A percentile compares a stretch with the other conserved stretches of the same genome.
Evolutionary conservation across 2,329 filamentous ascomycete genomes (phyloP).

Genomic region (Cytospora leucostoma): DNA sequence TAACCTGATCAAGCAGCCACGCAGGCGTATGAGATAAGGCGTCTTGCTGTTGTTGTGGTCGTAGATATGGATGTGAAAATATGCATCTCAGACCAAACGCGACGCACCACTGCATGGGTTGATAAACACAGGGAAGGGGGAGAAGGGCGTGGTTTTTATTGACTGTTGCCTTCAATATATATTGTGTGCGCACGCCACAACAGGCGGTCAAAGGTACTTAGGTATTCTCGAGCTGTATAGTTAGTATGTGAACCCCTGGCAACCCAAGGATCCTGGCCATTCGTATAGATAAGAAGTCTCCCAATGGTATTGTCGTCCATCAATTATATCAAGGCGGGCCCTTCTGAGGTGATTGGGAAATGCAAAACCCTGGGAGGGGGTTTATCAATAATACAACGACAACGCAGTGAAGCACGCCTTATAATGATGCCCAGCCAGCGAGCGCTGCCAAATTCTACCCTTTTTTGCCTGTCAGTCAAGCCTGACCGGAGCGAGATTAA

Average conservation of each 20-base stretch:
- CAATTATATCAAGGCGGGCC: neutral
- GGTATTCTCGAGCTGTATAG: neutral
- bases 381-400: conserved; percentile 27
- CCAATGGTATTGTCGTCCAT: neutral
- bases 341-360: neutral
- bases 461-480: neutral
- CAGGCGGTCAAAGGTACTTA: neutral
- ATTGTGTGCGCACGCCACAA: neutral
- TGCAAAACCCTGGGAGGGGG: conserved; percentile 6
- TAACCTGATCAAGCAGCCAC: no score
- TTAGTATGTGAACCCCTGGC: neutral
- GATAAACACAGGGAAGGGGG: neutral
- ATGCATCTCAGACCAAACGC: neutral
- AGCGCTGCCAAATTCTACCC: neutral
- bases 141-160: neutral
- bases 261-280: neutral
- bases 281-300: neutral
- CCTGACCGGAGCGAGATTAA: conserved; percentile 45
- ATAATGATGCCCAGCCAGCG: conserved; percentile 1
- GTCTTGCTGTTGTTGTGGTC: no score
- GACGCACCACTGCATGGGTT: conserved; percentile 1
- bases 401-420: conserved; percentile 19
- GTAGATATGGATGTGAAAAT: no score
- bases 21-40: no score
- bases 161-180: neutral